These are phyloP conservation scores for Starmerella asiatica DNA, from an alignment of 805 yeast genomes.

Conservation along the genomic window DNA sequence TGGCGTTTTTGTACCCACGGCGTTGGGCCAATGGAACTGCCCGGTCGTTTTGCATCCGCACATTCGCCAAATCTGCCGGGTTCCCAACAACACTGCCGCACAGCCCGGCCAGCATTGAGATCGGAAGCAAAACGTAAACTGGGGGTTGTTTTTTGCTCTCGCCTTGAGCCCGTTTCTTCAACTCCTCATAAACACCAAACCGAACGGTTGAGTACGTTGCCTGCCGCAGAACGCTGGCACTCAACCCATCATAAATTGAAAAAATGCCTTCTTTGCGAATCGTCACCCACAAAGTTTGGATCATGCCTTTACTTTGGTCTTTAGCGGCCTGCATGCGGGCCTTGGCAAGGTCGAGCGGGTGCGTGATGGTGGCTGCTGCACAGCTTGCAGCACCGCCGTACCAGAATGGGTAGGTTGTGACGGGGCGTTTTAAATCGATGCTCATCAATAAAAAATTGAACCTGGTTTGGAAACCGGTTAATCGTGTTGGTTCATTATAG, in stretches of 20 bases:
- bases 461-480: no score
- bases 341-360: slow-evolving; percentile 77
- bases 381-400: slow-evolving; percentile 33
- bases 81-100: slow-evolving; percentile 77
- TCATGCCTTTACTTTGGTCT: slow-evolving; percentile 48
- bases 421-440: not conserved
- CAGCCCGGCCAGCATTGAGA: slow-evolving; percentile 77
- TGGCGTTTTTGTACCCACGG: slow-evolving; percentile 62
- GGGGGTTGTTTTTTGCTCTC: slow-evolving; percentile 33
- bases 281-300: slow-evolving; percentile 48
- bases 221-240: slow-evolving; percentile 72
- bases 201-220: slow-evolving; percentile 79
- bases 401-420: slow-evolving; percentile 26
- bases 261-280: slow-evolving; percentile 45
- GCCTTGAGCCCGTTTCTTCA: slow-evolving; percentile 38
- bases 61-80: slow-evolving; percentile 77
- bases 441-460: no score
- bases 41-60: slow-evolving; percentile 83
- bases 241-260: slow-evolving; percentile 66
- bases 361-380: slow-evolving; percentile 35
- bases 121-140: slow-evolving; percentile 49
- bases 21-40: slow-evolving; percentile 49
- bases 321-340: slow-evolving; percentile 74
- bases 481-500: no score
- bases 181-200: slow-evolving; percentile 70